Evolutionary conservation across 2,329 filamentous ascomycete genomes (phyloP).

Genomic region (Onygenales sp.): DNA sequence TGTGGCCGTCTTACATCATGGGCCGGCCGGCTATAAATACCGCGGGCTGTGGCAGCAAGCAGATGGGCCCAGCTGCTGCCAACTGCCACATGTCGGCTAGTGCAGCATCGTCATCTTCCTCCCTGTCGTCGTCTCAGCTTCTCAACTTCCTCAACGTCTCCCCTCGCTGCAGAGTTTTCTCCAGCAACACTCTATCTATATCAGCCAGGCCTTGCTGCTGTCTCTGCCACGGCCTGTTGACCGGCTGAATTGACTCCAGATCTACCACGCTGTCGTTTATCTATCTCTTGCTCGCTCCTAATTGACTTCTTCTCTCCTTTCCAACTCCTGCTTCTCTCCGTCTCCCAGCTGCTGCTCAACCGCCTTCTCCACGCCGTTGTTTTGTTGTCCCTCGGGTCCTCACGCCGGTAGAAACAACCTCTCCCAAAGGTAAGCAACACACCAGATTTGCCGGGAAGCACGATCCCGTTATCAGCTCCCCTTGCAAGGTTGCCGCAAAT

Average conservation of each 20-base stretch:
- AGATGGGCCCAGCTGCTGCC: not conserved
- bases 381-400: not conserved
- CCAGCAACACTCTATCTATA: not conserved
- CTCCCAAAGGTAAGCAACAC: constrained; percentile 1
- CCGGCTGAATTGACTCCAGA: not conserved
- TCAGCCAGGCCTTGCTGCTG: not conserved
- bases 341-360: not conserved
- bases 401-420: too few relatives aligned
- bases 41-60: not conserved
- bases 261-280: not conserved
- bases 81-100: not conserved
- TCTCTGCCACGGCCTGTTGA: not conserved
- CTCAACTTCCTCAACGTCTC: not conserved
- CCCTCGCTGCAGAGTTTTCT: not conserved
- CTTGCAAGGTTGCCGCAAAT: not conserved
- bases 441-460: not conserved
- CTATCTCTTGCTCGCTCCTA: not conserved
- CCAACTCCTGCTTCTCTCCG: not conserved
- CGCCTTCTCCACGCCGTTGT: not conserved
- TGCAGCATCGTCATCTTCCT: not conserved
- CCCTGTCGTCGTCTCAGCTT: not conserved
- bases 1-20: not conserved
- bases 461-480: not conserved
- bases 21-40: not conserved
- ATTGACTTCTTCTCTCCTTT: not conserved